Percentiles rank a stretch among this genome's conserved stretches.
phyloP scores from a whole-genome alignment of 2,329 filamentous ascomycete species.

The Pseudocercospora eumusae region DNA sequence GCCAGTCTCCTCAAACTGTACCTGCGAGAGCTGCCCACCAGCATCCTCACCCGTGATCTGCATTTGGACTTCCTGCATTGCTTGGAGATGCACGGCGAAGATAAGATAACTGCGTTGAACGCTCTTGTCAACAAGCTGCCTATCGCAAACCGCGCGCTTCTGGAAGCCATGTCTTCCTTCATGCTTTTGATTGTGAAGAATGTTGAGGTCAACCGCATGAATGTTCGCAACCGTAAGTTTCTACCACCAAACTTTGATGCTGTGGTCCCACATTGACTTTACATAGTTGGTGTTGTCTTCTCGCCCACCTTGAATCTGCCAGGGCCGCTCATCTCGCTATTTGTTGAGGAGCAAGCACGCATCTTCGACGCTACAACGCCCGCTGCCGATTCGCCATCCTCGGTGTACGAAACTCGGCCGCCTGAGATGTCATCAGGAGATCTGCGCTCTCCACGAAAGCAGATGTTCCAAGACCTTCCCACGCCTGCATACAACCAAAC shows the following conservation, averaged over 20 bases:
- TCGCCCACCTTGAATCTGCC: conserved; percentile 96
- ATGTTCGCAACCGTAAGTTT: conserved; percentile 70
- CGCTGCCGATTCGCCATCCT: conserved; percentile 30
- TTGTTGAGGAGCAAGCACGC: conserved; percentile 83
- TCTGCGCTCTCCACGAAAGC: conserved; percentile 63
- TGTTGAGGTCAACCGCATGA: conserved; percentile 93
- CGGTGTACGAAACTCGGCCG: conserved; percentile 25
- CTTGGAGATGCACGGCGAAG: conserved; percentile 68
- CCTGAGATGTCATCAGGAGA: conserved; percentile 53
- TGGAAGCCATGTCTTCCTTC: conserved; percentile 84
- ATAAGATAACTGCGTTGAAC: conserved; percentile 73
- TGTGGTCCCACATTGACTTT: conserved; percentile 23
- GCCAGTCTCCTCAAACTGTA: conserved; percentile 94
- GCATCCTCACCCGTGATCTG: conserved; percentile 85
- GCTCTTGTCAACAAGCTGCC: conserved; percentile 79
- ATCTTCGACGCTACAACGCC: conserved; percentile 77
- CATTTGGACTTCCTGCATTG: conserved; percentile 79
- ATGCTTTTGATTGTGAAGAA: conserved; percentile 92
- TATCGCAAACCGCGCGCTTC: conserved; percentile 73
- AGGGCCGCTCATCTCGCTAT: conserved; percentile 88
- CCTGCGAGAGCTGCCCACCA: conserved; percentile 84
- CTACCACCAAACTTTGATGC: background rate
- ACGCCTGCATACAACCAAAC: conserved; percentile 64
- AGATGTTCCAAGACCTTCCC: conserved; percentile 67
- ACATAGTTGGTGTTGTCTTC: conserved; percentile 85